Conservation (phyloP, 306 rosid genomes). For the Fragaria ananassa region DNA sequence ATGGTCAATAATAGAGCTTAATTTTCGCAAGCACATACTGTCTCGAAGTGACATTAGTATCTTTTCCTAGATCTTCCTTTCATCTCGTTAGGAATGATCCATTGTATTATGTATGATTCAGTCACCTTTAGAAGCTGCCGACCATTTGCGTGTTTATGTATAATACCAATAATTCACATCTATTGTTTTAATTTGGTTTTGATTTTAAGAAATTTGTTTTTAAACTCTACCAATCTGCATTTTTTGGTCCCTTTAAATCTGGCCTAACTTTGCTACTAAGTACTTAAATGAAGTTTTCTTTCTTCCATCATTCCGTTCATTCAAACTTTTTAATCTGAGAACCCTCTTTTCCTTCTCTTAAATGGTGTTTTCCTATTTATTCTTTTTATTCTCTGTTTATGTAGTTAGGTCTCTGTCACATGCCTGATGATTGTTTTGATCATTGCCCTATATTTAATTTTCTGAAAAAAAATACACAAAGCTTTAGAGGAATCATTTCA, state of each 20-base stretch:
- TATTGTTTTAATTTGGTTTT: not conserved
- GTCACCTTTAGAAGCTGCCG: not conserved
- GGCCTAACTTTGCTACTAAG: not conserved
- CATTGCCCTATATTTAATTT: not conserved
- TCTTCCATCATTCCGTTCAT: not conserved
- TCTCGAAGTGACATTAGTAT: not conserved
- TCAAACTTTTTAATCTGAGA: not conserved
- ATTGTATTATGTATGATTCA: not conserved
- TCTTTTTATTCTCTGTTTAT: not conserved
- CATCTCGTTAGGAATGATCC: not conserved
- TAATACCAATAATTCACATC: not conserved
- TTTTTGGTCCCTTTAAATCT: not conserved
- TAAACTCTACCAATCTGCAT: not conserved
- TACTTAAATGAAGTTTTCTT: not conserved
- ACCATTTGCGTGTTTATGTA: not conserved
- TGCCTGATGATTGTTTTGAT: constrained; percentile 9
- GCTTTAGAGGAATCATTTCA: not conserved
- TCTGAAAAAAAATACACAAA: not conserved
- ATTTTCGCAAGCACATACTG: not conserved
- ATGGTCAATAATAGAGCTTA: not conserved
- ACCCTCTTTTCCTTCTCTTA: not conserved
- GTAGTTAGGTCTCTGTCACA: not conserved
- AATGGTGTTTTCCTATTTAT: not conserved
- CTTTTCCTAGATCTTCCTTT: not conserved
- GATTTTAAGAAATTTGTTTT: not conserved